A percentile compares a stretch with the other conserved stretches of the same genome.
phyloP scores from a whole-genome alignment of 116 monocot species.

The Trichopus zeylanicus region DNA sequence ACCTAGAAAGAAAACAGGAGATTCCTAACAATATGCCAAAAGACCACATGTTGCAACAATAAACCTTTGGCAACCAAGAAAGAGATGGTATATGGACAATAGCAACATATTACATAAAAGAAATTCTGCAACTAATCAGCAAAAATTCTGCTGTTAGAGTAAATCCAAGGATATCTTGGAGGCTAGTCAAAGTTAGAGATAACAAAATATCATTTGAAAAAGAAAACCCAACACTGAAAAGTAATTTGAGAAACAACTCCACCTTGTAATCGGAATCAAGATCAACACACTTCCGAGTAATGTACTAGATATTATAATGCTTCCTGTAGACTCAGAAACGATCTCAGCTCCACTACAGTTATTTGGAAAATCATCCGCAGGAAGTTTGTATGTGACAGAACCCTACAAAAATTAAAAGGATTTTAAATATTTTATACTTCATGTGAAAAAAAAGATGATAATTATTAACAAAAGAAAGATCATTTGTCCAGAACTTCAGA shows the following conservation, averaged over 20 bases:
- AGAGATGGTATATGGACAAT: too few relatives aligned
- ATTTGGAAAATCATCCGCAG: slow-evolving; percentile 40
- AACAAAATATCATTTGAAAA: not conserved
- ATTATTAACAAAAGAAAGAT: too few relatives aligned
- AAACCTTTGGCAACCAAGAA: too few relatives aligned
- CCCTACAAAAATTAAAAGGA: slow-evolving; percentile 27
- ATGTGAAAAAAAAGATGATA: too few relatives aligned
- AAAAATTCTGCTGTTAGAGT: too few relatives aligned
- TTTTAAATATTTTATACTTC: not conserved
- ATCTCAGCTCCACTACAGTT: slow-evolving; percentile 23
- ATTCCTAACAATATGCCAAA: too few relatives aligned
- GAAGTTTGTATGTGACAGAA: slow-evolving; percentile 51
- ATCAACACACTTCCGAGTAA: slow-evolving; percentile 77
- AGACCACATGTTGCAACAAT: too few relatives aligned
- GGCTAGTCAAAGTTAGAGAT: not conserved
- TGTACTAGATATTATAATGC: slow-evolving; percentile 66
- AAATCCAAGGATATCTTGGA: too few relatives aligned
- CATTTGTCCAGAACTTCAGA: too few relatives aligned
- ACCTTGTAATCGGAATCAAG: slow-evolving; percentile 81
- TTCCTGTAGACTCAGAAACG: slow-evolving; percentile 25
- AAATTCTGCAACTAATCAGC: too few relatives aligned
- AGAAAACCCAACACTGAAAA: not conserved
- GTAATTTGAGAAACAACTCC: not conserved
- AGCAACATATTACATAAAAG: too few relatives aligned
- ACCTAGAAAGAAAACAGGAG: too few relatives aligned